Base-by-base conservation (phyloP, 2,329 filamentous ascomycete genomes). In the Phialophora expanda region DNA sequence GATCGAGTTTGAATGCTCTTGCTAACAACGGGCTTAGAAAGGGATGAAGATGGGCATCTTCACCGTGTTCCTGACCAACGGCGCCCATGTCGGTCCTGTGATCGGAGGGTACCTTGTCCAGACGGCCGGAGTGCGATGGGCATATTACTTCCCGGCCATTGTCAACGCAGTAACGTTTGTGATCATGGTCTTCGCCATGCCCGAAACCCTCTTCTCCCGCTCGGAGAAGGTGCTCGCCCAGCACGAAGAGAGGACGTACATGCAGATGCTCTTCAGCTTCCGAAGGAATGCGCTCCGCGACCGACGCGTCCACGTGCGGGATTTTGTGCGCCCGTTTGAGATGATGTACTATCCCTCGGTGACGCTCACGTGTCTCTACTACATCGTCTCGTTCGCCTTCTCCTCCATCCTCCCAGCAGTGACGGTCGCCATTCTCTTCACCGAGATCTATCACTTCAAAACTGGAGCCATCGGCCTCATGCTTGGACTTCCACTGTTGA, bases 341-440 rank as follows among this genome's bases (percentile, higher is more conserved):
- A 73, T 74, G 72, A 69, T 74, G 14, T 66, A 58, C 38, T 74
- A 73, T 61, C 70, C 69, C 14, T 56, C 63, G 14, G 70, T 74
- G 34, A 41, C 70, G n/a, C 58, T 74, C 14, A 68, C 72, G 7
- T 64, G 56, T 3, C n/a, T 73, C 4, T 74, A 73, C 63, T 74
- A 74, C 62, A 63, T 54, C 28, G 62, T 69, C 34, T 55, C 62
- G 34, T 74, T 73, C 59, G 72, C 70, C 11, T 58, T 68, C 26
- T 70, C 69, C 22, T 67, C 64, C 32, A 69, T 73, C 32, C 62
- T 73, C 0, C 72, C 70, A 53, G 72, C 72, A 1, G 65, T 72
- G 24, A 73, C 71, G 17, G 72, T 69, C 22, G 61, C 72, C 4
- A 57, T 64, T 30, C 66, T 69, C 20, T 73, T 73, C 58, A 62